Percentiles rank a stretch among this genome's conserved stretches.
phyloP scores from a whole-genome alignment of 805 yeast species.

The Kazachstania africana region DNA sequence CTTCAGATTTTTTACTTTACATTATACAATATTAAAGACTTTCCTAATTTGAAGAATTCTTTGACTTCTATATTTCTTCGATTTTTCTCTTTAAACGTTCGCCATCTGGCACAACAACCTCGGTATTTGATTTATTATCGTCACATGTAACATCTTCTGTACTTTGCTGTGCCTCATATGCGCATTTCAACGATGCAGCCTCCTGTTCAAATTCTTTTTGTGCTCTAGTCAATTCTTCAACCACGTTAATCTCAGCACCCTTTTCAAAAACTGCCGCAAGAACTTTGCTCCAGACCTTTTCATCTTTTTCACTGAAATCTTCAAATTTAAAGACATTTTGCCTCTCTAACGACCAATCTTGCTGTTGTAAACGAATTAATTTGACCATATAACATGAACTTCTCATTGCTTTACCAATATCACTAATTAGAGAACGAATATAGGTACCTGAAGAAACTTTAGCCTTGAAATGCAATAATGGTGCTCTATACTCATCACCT shows the following conservation, averaged over 20 bases:
- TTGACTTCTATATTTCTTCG: conserved; percentile 5
- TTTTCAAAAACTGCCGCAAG: conserved; percentile 40
- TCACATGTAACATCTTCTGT: neutral
- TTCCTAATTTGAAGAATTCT: too few relatives aligned
- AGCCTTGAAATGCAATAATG: conserved; percentile 60
- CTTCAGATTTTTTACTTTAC: too few relatives aligned
- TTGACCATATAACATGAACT: conserved; percentile 83
- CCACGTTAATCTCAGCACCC: conserved; percentile 32
- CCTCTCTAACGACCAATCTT: conserved; percentile 68
- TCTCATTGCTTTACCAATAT: conserved; percentile 70
- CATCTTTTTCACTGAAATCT: conserved; percentile 52
- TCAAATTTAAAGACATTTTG: conserved; percentile 54
- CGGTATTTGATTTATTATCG: neutral
- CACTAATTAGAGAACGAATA: conserved; percentile 81
- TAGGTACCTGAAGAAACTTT: conserved; percentile 92
- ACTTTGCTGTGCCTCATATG: neutral
- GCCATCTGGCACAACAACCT: neutral
- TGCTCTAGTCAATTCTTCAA: conserved; percentile 28
- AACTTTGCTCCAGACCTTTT: conserved; percentile 60
- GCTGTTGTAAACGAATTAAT: conserved; percentile 62
- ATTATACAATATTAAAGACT: too few relatives aligned
- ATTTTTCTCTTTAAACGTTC: conserved; percentile 8
- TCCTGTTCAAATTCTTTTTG: conserved; percentile 12
- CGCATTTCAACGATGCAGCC: conserved; percentile 1
- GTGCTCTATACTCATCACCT: conserved; percentile 41